These are phyloP conservation scores for Neonectria faginata DNA, from an alignment of 2,329 filamentous ascomycete genomes.

Conservation along the genomic window DNA sequence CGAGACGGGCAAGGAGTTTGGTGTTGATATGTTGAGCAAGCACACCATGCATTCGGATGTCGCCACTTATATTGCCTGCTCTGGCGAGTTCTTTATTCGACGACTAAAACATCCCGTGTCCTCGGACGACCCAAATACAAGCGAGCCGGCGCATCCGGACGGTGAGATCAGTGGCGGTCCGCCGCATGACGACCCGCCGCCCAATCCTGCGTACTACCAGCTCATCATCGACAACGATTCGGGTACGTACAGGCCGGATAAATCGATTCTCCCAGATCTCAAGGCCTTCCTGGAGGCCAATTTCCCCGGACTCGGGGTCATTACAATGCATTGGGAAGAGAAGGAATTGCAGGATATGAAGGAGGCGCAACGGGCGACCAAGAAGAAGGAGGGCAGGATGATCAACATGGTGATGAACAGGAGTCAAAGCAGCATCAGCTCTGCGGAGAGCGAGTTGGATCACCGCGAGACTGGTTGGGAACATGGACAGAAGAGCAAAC, in stretches of 20 bases:
- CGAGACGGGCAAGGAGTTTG: conserved; percentile 95
- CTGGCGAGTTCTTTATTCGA: conserved; percentile 92
- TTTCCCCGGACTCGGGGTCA: conserved; percentile 81
- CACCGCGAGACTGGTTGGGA: conserved; percentile 57
- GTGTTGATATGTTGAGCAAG: conserved; percentile 91
- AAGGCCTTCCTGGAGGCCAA: conserved; percentile 77
- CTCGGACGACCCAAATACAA: conserved; percentile 56
- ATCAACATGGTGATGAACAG: conserved; percentile 69
- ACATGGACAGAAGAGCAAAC: conserved; percentile 60
- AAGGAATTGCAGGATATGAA: conserved; percentile 81
- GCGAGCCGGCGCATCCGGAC: conserved; percentile 64
- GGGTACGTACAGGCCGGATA: conserved; percentile 91
- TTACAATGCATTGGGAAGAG: conserved; percentile 82
- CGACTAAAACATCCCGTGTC: conserved; percentile 66
- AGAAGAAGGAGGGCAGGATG: conserved; percentile 71
- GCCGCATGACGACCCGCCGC: conserved; percentile 56
- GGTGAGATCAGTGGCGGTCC: conserved; percentile 61
- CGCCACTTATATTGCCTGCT: conserved; percentile 89
- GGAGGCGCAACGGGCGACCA: conserved; percentile 76
- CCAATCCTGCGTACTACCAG: conserved; percentile 74
- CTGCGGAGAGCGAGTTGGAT: conserved; percentile 64
- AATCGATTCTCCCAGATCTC: conserved; percentile 77
- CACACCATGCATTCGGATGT: conserved; percentile 98
- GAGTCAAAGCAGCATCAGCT: conserved; percentile 65
- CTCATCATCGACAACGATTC: conserved; percentile 95